A percentile compares a stretch with the other conserved stretches of the same genome.
These are phyloP conservation scores for Spirogloea muscicola DNA, from an alignment of 139 green algal species.

Conservation along the genomic window DNA sequence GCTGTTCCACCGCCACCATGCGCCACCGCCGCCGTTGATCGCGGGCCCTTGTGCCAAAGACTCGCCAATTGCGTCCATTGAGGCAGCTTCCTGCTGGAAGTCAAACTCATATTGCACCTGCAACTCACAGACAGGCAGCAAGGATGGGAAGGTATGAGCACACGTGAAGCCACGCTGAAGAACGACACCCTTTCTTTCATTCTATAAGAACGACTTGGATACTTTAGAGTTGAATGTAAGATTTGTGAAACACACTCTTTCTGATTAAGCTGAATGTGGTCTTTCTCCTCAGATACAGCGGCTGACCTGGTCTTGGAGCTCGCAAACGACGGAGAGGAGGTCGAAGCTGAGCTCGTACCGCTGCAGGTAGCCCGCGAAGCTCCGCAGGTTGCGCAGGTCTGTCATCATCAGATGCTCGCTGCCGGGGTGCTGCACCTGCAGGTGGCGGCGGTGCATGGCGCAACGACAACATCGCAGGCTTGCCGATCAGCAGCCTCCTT, in stretches of 20 bases:
- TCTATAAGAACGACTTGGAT: no score
- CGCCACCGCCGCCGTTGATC: background rate
- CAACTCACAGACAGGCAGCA: no score
- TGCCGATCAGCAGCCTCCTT: no score
- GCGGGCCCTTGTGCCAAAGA: conserved; percentile 6
- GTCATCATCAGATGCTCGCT: conserved; percentile 41
- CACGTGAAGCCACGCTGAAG: no score
- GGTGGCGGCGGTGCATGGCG: no score
- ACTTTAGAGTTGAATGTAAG: no score
- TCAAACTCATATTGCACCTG: conserved; percentile 51
- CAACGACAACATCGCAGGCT: no score
- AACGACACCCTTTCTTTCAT: no score
- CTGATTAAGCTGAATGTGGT: no score
- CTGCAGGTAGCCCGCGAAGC: conserved; percentile 44
- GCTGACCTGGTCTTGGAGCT: conserved; percentile 41
- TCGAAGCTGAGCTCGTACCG: conserved; percentile 40
- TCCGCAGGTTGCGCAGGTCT: conserved; percentile 33
- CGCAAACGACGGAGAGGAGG: conserved; percentile 28
- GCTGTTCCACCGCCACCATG: background rate
- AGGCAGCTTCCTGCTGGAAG: conserved; percentile 25
- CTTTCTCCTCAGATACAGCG: no score
- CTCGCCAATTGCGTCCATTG: conserved; percentile 39
- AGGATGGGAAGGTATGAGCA: no score
- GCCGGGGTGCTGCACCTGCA: conserved; percentile 42
- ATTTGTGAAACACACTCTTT: no score